Evolutionary conservation across 2,329 filamentous ascomycete genomes (phyloP).

Genomic region (Phyllosticta paracitricarpa): DNA sequence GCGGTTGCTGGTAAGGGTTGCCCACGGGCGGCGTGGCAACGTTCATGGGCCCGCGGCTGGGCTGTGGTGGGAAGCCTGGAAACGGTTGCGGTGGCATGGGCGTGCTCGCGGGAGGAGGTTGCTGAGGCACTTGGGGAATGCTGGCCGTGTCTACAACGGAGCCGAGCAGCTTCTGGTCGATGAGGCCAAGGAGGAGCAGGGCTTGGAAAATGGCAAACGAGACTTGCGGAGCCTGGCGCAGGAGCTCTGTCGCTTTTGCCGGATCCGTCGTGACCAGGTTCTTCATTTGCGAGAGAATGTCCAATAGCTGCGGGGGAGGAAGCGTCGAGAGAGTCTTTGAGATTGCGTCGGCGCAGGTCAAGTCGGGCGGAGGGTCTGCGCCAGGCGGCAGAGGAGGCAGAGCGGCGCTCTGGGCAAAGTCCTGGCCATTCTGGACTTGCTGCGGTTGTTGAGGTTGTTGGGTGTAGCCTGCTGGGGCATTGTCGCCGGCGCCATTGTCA

Average conservation of each 20-base stretch:
- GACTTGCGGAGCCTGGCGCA: conserved; percentile 83
- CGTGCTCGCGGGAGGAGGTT: conserved; percentile 28
- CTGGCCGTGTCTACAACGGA: conserved; percentile 60
- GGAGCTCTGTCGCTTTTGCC: conserved; percentile 70
- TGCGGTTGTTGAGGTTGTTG: conserved; percentile 15
- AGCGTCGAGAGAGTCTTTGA: conserved; percentile 81
- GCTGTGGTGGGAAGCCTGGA: conserved; percentile 27
- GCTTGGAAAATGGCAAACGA: conserved; percentile 93
- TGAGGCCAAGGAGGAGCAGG: conserved; percentile 81
- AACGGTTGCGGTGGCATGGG: conserved; percentile 21
- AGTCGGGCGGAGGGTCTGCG: conserved; percentile 69
- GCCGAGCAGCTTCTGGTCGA: conserved; percentile 73
- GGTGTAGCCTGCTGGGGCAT: conserved; percentile 37
- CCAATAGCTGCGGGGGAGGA: conserved; percentile 78
- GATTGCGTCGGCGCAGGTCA: conserved; percentile 83
- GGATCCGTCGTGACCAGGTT: conserved; percentile 74
- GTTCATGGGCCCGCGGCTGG: conserved; percentile 26
- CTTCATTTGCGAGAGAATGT: conserved; percentile 93
- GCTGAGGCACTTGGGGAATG: conserved; percentile 20
- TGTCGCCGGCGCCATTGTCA: conserved; percentile 54
- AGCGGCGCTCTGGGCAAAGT: conserved; percentile 31
- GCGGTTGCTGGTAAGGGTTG: conserved; percentile 24
- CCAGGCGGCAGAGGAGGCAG: conserved; percentile 78
- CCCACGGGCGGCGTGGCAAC: conserved; percentile 42
- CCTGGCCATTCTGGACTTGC: conserved; percentile 31